Evolutionary conservation across 805 yeast genomes (phyloP).

Genomic region (Myxozyma vanderwaltii): DNA sequence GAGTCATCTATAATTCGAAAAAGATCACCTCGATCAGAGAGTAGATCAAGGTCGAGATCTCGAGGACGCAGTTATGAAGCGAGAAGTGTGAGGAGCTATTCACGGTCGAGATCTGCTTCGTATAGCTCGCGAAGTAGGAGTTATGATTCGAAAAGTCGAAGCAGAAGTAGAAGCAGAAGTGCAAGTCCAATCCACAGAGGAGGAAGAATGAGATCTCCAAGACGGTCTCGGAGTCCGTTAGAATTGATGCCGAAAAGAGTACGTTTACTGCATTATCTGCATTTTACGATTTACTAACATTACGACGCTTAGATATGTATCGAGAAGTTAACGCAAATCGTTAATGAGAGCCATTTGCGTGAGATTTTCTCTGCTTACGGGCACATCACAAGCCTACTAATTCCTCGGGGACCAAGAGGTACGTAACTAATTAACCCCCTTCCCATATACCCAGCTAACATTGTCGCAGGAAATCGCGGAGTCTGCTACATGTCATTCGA

Average conservation of each 20-base stretch:
- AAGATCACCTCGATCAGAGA: not conserved
- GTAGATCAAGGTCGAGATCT: conserved; percentile 1
- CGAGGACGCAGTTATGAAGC: not conserved
- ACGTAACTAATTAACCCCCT: not conserved
- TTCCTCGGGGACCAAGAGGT: conserved; percentile 16
- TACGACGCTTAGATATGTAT: conserved; percentile 17
- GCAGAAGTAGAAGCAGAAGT: conserved; percentile 12
- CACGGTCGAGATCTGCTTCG: conserved; percentile 11
- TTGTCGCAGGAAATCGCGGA: conserved; percentile 3
- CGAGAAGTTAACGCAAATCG: conserved; percentile 24
- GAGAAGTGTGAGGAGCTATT: not conserved
- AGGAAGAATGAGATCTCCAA: not conserved
- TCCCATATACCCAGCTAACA: not conserved
- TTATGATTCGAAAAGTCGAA: conserved; percentile 21
- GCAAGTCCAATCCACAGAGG: conserved; percentile 1
- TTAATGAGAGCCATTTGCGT: conserved; percentile 26
- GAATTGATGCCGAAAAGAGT: conserved; percentile 13
- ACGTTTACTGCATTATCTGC: not conserved
- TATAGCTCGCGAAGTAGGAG: conserved; percentile 16
- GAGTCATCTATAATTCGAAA: not conserved
- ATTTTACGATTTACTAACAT: not conserved
- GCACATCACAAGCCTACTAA: conserved; percentile 3
- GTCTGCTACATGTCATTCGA: conserved; percentile 23
- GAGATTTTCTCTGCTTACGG: conserved; percentile 34
- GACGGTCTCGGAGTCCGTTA: not conserved